A percentile compares a stretch with the other conserved stretches of the same genome.
These are phyloP conservation scores for Phytopythium cucurbitacearum DNA, from an alignment of 352 stramenopile species.

Conservation along the genomic window DNA sequence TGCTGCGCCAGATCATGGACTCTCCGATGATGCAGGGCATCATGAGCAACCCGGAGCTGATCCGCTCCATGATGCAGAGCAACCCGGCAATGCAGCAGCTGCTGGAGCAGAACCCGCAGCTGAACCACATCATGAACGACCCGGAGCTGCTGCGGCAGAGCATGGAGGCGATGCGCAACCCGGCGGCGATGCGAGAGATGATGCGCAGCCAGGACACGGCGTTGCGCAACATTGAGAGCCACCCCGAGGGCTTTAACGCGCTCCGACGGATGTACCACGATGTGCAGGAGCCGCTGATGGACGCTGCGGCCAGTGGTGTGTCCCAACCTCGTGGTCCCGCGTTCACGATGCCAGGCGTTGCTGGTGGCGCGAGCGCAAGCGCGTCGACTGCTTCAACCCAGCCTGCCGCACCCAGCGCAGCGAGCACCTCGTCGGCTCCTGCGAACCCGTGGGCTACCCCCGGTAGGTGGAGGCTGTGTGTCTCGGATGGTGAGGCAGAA, in stretches of 20 bases:
- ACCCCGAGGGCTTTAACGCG: constrained; percentile 96
- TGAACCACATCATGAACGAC: constrained; percentile 95
- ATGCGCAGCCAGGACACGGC: constrained; percentile 97
- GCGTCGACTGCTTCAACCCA: constrained; percentile 8
- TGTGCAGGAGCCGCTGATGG: constrained; percentile 95
- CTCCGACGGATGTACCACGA: constrained; percentile 93
- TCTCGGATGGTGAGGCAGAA: no score
- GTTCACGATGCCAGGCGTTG: constrained; percentile 85
- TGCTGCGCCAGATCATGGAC: constrained; percentile 88
- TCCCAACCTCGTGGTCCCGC: constrained; percentile 41
- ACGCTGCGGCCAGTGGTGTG: constrained; percentile 69
- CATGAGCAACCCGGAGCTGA: constrained; percentile 95
- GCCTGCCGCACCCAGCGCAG: constrained; percentile 1
- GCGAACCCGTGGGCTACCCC: constrained; percentile 59
- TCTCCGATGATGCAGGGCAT: constrained; percentile 91
- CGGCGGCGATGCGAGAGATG: constrained; percentile 93
- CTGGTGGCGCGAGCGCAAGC: constrained; percentile 29
- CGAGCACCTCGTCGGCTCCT: constrained; percentile 11
- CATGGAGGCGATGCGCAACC: constrained; percentile 98
- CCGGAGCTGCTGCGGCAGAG: constrained; percentile 92
- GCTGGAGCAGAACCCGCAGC: constrained; percentile 94
- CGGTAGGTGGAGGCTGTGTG: constrained; percentile 1
- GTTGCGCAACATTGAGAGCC: constrained; percentile 96
- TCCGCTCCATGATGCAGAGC: constrained; percentile 93
- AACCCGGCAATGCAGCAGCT: constrained; percentile 96